These are phyloP conservation scores for Pythium coloratum DNA, from an alignment of 352 stramenopile genomes.

Conservation along the genomic window DNA sequence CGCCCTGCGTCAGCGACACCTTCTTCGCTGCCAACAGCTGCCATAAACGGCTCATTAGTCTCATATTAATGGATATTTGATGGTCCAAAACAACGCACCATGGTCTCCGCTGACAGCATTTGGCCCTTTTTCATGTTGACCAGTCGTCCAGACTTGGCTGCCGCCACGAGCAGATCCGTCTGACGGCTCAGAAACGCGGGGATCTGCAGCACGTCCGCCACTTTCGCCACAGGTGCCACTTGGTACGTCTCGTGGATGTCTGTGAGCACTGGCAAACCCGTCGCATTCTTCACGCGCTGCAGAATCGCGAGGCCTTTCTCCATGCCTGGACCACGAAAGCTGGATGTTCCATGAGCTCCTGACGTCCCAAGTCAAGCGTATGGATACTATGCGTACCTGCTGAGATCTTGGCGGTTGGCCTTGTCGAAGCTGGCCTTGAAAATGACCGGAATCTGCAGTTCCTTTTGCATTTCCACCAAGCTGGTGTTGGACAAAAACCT, in stretches of 20 bases:
- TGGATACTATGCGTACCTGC: constrained; percentile 25
- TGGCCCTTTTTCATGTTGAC: constrained; percentile 91
- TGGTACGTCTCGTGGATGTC: constrained; percentile 88
- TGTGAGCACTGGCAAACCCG: constrained; percentile 77
- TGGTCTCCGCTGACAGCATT: constrained; percentile 84
- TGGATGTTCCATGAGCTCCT: constrained; percentile 16
- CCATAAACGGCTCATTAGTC: background rate
- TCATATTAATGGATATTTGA: background rate
- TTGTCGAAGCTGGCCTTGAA: constrained; percentile 92
- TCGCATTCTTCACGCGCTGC: constrained; percentile 65
- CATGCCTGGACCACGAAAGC: constrained; percentile 77
- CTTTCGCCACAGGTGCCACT: constrained; percentile 57
- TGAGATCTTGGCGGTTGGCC: constrained; percentile 82
- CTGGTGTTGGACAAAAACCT: constrained; percentile 25
- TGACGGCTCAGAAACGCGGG: constrained; percentile 88
- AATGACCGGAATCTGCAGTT: constrained; percentile 73
- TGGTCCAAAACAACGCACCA: constrained; percentile 34
- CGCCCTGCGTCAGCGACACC: constrained; percentile 52
- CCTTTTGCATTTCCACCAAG: constrained; percentile 47
- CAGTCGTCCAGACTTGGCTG: constrained; percentile 67
- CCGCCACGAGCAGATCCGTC: constrained; percentile 82
- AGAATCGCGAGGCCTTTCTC: constrained; percentile 70
- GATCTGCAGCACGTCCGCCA: constrained; percentile 87
- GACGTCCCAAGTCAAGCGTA: background rate
- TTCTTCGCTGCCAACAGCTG: constrained; percentile 81